A percentile compares a stretch with the other conserved stretches of the same genome.
These are phyloP conservation scores for Psilocybe azurescens DNA, from an alignment of 768 basidiomycete species.

Conservation along the genomic window DNA sequence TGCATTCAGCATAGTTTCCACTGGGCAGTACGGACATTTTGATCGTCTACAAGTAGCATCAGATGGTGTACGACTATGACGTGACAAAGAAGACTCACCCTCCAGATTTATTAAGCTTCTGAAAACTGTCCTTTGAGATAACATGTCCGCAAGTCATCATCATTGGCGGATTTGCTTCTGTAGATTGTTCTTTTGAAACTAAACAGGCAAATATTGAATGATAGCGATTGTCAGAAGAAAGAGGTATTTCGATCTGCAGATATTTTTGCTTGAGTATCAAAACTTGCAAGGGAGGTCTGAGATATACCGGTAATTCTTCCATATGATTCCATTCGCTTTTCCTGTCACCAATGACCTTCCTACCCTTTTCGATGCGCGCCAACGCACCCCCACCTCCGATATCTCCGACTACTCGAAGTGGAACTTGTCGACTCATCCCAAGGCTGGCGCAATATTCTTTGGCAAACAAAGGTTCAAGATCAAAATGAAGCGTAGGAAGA, in stretches of 20 bases:
- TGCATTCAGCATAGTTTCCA: slow-evolving; percentile 63
- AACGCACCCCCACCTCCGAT: slow-evolving; percentile 93
- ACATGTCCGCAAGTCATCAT: slow-evolving; percentile 98
- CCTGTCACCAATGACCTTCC: slow-evolving; percentile 90
- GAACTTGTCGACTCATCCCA: slow-evolving; percentile 89
- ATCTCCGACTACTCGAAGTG: slow-evolving; percentile 88
- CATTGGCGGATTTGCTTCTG: slow-evolving; percentile 94
- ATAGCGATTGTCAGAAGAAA: slow-evolving; percentile 86
- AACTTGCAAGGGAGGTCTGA: background rate
- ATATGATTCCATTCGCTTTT: slow-evolving; percentile 93
- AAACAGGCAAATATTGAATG: slow-evolving; percentile 98
- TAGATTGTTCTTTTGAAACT: slow-evolving; percentile 97
- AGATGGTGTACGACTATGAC: slow-evolving; percentile 8
- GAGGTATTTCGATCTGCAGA: slow-evolving; percentile 88
- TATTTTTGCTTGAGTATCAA: slow-evolving; percentile 3
- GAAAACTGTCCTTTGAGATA: slow-evolving; percentile 89
- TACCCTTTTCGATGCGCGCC: slow-evolving; percentile 91
- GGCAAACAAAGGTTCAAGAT: slow-evolving; percentile 83
- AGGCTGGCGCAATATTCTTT: slow-evolving; percentile 88
- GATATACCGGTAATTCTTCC: slow-evolving; percentile 84
- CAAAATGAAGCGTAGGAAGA: slow-evolving; percentile 71
- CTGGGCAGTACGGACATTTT: slow-evolving; percentile 96
- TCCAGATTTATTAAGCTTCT: slow-evolving; percentile 86
- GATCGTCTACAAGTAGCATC: slow-evolving; percentile 63
- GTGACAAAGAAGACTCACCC: slow-evolving; percentile 45